phyloP scores from a whole-genome alignment of 331 rosid genomes.

The Malus hybrid region DNA sequence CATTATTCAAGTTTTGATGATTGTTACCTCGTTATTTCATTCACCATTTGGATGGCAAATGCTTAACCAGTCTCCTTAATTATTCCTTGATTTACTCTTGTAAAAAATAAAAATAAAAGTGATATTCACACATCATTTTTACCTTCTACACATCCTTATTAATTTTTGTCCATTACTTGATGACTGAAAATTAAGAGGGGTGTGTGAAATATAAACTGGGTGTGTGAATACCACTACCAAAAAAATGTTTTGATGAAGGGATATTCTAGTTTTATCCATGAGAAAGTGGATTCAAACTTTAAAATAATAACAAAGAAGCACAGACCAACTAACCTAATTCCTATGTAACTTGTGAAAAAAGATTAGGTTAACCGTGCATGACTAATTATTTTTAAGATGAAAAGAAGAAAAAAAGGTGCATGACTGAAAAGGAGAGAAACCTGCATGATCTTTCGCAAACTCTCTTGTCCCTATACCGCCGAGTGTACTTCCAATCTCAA shows the following conservation, averaged over 20 bases:
- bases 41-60: not conserved
- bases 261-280: no score
- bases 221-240: no score
- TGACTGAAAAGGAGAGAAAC: conserved; percentile 4
- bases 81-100: conserved; percentile 16
- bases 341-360: not conserved
- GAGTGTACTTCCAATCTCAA: not conserved
- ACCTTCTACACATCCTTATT: no score
- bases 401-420: not conserved
- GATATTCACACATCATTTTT: no score
- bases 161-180: no score
- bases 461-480: not conserved
- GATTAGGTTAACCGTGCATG: not conserved
- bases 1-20: not conserved
- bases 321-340: no score
- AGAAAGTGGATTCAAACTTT: no score
- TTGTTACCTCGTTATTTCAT: not conserved
- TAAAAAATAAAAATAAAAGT: not conserved
- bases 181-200: no score
- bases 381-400: not conserved
- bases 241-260: no score
- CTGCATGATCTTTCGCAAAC: not conserved
- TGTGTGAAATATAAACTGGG: no score
- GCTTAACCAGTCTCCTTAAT: not conserved
- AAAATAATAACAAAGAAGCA: no score